phyloP scores from a whole-genome alignment of 2,329 filamentous ascomycete species.

The Calonectria fujianensis region DNA sequence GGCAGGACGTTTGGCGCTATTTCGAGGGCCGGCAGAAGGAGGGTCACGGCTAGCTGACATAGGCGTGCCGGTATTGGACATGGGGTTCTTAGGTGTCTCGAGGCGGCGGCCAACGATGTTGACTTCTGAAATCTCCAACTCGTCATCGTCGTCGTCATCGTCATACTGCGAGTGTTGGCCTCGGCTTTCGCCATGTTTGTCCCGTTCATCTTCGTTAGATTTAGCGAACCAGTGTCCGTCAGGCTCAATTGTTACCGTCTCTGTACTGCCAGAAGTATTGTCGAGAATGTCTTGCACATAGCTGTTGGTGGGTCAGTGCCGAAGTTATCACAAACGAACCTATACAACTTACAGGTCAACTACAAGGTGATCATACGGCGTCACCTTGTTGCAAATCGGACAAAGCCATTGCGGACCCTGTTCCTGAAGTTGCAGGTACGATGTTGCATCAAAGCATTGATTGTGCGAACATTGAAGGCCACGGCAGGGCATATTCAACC shows the following conservation, averaged over 20 bases:
- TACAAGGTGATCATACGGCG: slow-evolving; percentile 87
- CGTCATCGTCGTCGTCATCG: slow-evolving; percentile 68
- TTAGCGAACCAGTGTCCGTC: slow-evolving; percentile 83
- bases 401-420: slow-evolving; percentile 98
- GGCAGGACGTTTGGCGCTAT: slow-evolving; percentile 68
- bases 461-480: slow-evolving; percentile 89
- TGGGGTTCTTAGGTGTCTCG: slow-evolving; percentile 61
- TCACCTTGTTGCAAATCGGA: slow-evolving; percentile 90
- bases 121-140: slow-evolving; percentile 69
- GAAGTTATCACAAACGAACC: background rate
- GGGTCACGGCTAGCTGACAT: slow-evolving; percentile 61
- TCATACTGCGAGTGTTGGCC: slow-evolving; percentile 46
- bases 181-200: slow-evolving; percentile 43
- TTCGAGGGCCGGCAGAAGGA: slow-evolving; percentile 61
- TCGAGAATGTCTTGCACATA: slow-evolving; percentile 92
- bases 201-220: slow-evolving; percentile 57
- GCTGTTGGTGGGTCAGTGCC: slow-evolving; percentile 61
- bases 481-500: slow-evolving; percentile 87
- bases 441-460: slow-evolving; percentile 95
- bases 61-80: slow-evolving; percentile 62
- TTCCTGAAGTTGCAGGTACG: slow-evolving; percentile 94
- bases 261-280: slow-evolving; percentile 80
- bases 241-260: slow-evolving; percentile 93
- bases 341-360: slow-evolving; percentile 83
- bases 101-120: slow-evolving; percentile 59